Evolutionary conservation across 1,284 basidiomycete species (phyloP), one percentile per base, ranked within the genome.

Genomic region (Puccinia hordei): DNA sequence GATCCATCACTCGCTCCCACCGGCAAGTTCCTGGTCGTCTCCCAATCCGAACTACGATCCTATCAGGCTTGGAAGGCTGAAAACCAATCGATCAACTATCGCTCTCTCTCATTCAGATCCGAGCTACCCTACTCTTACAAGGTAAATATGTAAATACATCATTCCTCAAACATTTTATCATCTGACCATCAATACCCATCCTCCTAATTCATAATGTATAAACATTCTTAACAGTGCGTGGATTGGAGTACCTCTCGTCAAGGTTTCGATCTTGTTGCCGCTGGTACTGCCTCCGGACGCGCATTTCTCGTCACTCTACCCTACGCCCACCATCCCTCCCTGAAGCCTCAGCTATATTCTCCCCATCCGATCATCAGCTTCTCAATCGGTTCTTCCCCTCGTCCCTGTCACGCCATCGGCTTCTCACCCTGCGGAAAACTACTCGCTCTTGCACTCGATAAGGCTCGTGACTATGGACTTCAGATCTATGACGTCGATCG

Each of bases 381-480:
- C 19, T 13, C 76, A 6, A 27, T 38, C 33, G 49, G 19, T 15
- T 12, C 22, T 27, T 35, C 61, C 33, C 27, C 19, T 46, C 30
- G 76, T 24, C 51, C 76, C 22, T 78, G 49, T 44, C 71, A 53
- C 38, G 19, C 76, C 22, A 78, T 78, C 63, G 66, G 65, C 30
- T 61, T 78, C 66, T 69, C 65, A 33, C 76, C 76, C n/a, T 78
- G 49, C 69, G 76, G 65, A 27, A 55, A 66, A 57, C 24, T 78
- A 10, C 46, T 78, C 35, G 76, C 76, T n/a, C 46, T 78, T 51
- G 65, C 41, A n/a, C 53, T 71, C 33, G 76, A 78, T 33, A 78
- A 78, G 57, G 66, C 61, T 27, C 63, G 65, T 35, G 75, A 78
- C 35, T 78, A 53, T 57, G 66, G 65, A 8, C 51, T 78, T 8